Evolutionary conservation across 257 asterid species (phyloP), one percentile per base, ranked within the genome.

Genomic region (Echium plantagineum): DNA sequence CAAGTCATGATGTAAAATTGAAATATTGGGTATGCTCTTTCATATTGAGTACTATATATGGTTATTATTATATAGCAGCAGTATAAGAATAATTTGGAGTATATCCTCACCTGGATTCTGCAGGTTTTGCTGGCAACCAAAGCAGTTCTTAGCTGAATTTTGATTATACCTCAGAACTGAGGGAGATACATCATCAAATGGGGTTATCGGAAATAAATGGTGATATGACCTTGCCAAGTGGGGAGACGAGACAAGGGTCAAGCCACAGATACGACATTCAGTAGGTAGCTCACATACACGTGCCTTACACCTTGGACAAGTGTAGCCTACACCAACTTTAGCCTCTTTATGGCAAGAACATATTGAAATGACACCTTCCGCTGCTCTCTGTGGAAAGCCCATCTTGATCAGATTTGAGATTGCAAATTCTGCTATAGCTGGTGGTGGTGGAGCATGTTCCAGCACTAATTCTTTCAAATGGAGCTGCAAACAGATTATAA

Each of bases 361-460:
- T 19, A 93, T 93, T 58, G 98, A 89, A 53, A 89, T 78, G 7
- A 79, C 87, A 60, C 96, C 94, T 77, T 89, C 94, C 24, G 97
- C 98, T 53, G 94, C 90, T 80, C 97, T 82, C 69, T 93, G 98
- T 52, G 98, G 96, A 70, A 93, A 93, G 7, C 97, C 98, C 97
- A 93, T 93, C 85, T 78, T 89, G 62, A 93, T 93, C 77, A 93
- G 75, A 83, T 84, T 91, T 21, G 98, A 85, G 63, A 82, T 62
- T 54, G 98, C 95, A 62, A 89, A 89, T 75, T 93, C 97, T 17
- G 96, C 99, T 73, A 93, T 89, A n/a, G 97, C 96, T 10, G 97
- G 97, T 58, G 99, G 96, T 16, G 99, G 99, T 2, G 96, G 97
- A 6, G 97, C 99, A 64, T 86, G 90, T 71, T 93, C 99, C 62